Base-by-base conservation (phyloP, 2,329 filamentous ascomycete genomes). In the Calonectria montana region DNA sequence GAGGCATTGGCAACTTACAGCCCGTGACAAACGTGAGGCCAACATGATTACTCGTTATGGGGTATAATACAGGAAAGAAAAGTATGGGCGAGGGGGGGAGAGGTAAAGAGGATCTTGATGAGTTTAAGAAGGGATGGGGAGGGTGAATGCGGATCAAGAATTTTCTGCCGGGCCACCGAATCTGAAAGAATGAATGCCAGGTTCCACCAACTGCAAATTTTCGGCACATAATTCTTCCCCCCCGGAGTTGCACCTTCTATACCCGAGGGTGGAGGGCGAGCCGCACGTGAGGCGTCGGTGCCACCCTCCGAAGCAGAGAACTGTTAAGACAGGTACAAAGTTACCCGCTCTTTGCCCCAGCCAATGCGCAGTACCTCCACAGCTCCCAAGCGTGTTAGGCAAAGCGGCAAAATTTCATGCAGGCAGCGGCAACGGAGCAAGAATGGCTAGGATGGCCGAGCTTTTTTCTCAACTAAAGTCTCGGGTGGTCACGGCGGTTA, bases 21-120 rank as follows among this genome's bases (percentile, higher is more conserved):
- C 92, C 89, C 92, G 91, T 81, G 91, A 90, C 80, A 94, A 87
- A 85, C 91, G 91, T 81, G 92, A 90, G 82, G 92, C 88, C 86
- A 94, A 84, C 93, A 95, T 94, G 82, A 80, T 79, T 79, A 80
- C 35, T 78, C 76, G 79, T 76, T 77, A 75, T 78, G 75, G 79
- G 80, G 80, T 82, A 83, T 82, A 81, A 75, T 77, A 80, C 78
- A 80, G 78, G 79, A 80, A 81, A 79, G 78, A 80, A 74, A 76
- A 76, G 39, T 53, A 80, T 78, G 76, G 79, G 77, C 78, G 77
- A 78, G 78, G 80, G 77, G 77, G 81, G 83, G 78, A 78, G 81
- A 73, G 72, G 75, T 47, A 74, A 76, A 75, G 73, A 63, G 78
- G 70, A 79, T 82, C 69, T 75, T 70, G 75, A 76, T 78, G 77